Conservation (phyloP, 495 filamentous ascomycete genomes). For the Aeminium ludgeri region DNA sequence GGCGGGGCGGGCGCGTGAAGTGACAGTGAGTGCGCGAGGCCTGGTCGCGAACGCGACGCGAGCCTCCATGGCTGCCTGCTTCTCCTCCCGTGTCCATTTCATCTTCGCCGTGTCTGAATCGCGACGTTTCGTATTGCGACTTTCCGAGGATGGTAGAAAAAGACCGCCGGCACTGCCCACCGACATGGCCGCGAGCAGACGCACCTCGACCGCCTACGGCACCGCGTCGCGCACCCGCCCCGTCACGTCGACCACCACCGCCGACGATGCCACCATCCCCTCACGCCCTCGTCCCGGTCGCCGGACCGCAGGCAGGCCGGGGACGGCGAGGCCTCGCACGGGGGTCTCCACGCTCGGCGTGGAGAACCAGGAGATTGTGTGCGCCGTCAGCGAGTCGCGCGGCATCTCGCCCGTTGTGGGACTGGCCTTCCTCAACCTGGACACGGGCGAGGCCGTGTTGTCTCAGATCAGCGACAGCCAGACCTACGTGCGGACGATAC, state of each 20-base stretch:
- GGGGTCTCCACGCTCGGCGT: conserved; percentile 42
- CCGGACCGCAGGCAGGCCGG: conserved; percentile 32
- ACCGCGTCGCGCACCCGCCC: neutral
- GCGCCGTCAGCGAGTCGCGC: conserved; percentile 78
- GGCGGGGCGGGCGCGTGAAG: too few relatives aligned
- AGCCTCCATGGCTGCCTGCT: too few relatives aligned
- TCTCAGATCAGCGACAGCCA: conserved; percentile 85
- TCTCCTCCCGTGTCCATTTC: too few relatives aligned
- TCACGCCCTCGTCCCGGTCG: conserved; percentile 29
- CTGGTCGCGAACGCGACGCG: too few relatives aligned
- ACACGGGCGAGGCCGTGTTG: conserved; percentile 63
- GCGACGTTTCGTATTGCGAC: too few relatives aligned
- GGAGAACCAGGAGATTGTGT: conserved; percentile 58
- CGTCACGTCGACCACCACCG: conserved; percentile 1
- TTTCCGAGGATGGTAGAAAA: too few relatives aligned
- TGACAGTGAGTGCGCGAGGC: too few relatives aligned
- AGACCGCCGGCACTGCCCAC: too few relatives aligned
- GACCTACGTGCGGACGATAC: conserved; percentile 67
- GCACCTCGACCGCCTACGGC: conserved; percentile 10
- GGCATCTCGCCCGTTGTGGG: conserved; percentile 77
- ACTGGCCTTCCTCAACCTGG: conserved; percentile 73
- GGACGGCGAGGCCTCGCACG: conserved; percentile 41
- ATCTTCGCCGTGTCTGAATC: too few relatives aligned
- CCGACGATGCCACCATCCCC: conserved; percentile 19
- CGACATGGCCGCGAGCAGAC: conserved; percentile 4